Evolutionary conservation across 2,329 filamentous ascomycete species (phyloP), one percentile per base, ranked within the genome.

Genomic region (Claviceps pazoutovae): DNA sequence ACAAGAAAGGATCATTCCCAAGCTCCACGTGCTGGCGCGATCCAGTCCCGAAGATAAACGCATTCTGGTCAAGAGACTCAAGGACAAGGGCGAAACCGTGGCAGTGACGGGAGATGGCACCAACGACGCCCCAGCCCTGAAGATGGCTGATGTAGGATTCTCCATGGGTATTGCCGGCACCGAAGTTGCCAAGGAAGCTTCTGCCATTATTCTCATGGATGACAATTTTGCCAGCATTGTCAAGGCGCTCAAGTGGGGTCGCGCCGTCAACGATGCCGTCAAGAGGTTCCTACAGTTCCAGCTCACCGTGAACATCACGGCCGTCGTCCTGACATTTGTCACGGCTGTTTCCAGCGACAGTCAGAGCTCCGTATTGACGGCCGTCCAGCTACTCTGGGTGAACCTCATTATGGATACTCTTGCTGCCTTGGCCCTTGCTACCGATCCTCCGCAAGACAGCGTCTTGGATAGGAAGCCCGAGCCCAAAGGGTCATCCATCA

Each of bases 371-470:
- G 89, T 95, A 26, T 71, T 96, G 52, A 93, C 81, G 2, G 89
- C 89, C 11, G 89, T 95, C 26, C 90, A 96, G 68, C 78, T 96
- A 59, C 81, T 96, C 34, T 96, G 90, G 90, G 88, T 96, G 61
- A 96, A 95, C 62, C 74, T 96, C 60, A 96, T 96, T 70, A 96
- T 95, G 90, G 90, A 96, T 61, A 95, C 90, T 0, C 88, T 96
- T 54, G 90, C 89, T 23, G 89, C 89, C 16, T 75, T 95, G 42
- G 89, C 89, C 8, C 78, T 95, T 50, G 89, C 89, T 1, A 95
- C 89, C 1, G 89, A 95, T 64, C 87, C 88, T n/a, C 89, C 89
- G 0, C 85, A 85, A 13, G 83, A 86, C 50, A 85, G 81, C 58
- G 83, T 95, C 26, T 71, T 95, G 49, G 74, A 95, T 59, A 81